These are phyloP conservation scores for Phellopilus nigrolimitatus DNA, from an alignment of 1,284 basidiomycete genomes.

Conservation along the genomic window DNA sequence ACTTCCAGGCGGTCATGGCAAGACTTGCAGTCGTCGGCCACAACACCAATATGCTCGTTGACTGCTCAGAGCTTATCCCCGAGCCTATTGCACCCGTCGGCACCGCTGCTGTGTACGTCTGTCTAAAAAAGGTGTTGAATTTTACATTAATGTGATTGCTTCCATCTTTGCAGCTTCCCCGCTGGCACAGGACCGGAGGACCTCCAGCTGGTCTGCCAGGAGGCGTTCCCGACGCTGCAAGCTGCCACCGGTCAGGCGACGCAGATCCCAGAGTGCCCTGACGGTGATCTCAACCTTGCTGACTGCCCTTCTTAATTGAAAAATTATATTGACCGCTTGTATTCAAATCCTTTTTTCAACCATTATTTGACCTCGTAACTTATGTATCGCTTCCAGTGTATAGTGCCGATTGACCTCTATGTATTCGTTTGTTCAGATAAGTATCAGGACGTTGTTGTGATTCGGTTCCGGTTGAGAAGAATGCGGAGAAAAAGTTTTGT, in stretches of 20 bases:
- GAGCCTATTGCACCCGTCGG: constrained; percentile 1
- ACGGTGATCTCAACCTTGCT: constrained; percentile 15
- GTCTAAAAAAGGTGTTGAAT: background rate
- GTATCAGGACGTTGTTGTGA: too few relatives aligned
- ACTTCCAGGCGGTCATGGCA: constrained; percentile 23
- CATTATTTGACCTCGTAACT: too few relatives aligned
- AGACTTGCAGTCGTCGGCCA: constrained; percentile 26
- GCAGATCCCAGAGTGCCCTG: constrained; percentile 17
- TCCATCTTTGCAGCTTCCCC: constrained; percentile 14
- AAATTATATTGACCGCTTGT: too few relatives aligned
- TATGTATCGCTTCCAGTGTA: too few relatives aligned
- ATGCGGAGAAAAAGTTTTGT: too few relatives aligned
- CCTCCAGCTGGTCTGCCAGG: constrained; percentile 15
- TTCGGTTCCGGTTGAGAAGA: too few relatives aligned
- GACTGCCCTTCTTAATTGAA: constrained; percentile 19
- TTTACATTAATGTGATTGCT: constrained; percentile 4
- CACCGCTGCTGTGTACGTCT: constrained; percentile 8
- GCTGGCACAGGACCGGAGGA: constrained; percentile 14
- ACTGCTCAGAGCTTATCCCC: constrained; percentile 20
- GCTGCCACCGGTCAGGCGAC: constrained; percentile 13
- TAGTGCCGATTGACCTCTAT: too few relatives aligned
- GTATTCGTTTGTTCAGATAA: too few relatives aligned
- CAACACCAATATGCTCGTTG: constrained; percentile 20
- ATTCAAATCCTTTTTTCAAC: too few relatives aligned
- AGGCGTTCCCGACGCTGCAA: constrained; percentile 15